A percentile compares a stretch with the other conserved stretches of the same genome.
Conservation (phyloP, 208 protist species). For the Leishmania turanica region DNA sequence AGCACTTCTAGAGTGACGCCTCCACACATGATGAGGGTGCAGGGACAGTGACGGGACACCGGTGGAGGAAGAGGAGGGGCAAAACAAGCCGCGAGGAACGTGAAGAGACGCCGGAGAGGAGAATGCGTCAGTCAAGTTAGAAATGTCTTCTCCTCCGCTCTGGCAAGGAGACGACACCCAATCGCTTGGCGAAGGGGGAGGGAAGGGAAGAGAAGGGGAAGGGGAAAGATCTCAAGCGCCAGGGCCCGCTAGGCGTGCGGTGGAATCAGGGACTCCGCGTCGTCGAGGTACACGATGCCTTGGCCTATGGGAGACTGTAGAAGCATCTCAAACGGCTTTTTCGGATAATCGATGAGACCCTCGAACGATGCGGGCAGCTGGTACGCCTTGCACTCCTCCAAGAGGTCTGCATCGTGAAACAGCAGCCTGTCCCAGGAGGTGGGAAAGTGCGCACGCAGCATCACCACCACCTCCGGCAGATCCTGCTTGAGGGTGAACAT, state of each 20-base stretch:
- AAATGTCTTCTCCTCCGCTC: background rate
- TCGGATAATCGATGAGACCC: conserved; percentile 80
- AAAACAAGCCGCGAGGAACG: background rate
- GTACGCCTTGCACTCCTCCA: conserved; percentile 48
- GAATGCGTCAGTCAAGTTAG: background rate
- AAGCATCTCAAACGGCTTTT: conserved; percentile 85
- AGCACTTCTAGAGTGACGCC: background rate
- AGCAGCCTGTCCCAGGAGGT: conserved; percentile 67
- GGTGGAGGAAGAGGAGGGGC: background rate
- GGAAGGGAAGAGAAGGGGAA: background rate
- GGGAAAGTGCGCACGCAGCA: conserved; percentile 92
- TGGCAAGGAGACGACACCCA: background rate
- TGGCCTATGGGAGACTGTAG: conserved; percentile 82
- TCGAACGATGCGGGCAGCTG: conserved; percentile 33
- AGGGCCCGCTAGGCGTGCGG: background rate
- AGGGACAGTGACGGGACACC: background rate
- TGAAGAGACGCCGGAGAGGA: background rate
- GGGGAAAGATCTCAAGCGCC: background rate
- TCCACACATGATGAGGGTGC: background rate
- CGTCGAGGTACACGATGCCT: conserved; percentile 59
- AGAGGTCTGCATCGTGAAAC: conserved; percentile 64
- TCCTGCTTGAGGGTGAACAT: conserved; percentile 94
- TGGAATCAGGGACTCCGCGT: conserved; percentile 56
- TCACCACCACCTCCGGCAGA: conserved; percentile 85
- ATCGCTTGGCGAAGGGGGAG: too few species aligned